Conservation (phyloP, 768 basidiomycete species). For the Lyophyllum decastes region DNA sequence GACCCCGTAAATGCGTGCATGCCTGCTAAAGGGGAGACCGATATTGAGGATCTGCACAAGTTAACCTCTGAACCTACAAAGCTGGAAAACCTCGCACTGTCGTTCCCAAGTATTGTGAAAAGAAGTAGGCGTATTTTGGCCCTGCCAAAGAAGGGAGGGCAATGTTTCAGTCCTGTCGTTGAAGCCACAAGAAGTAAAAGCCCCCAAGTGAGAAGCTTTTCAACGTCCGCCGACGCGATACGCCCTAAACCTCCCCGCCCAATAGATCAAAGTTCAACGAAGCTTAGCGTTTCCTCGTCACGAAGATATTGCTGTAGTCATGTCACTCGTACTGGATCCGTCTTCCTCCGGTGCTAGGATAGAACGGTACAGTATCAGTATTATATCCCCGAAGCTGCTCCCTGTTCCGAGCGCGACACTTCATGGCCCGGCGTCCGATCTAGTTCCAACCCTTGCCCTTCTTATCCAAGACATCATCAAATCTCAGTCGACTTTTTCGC, state of each 20-base stretch:
- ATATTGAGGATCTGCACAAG: conserved; percentile 50
- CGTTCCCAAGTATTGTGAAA: conserved; percentile 38
- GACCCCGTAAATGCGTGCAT: background rate
- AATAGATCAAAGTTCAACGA: conserved; percentile 41
- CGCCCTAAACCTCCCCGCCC: background rate
- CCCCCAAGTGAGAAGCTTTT: conserved; percentile 5
- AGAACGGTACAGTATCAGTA: conserved; percentile 37
- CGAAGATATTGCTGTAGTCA: conserved; percentile 47
- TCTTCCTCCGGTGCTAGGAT: conserved; percentile 31
- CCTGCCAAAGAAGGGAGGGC: conserved; percentile 27
- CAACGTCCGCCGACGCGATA: background rate
- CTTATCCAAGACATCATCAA: conserved; percentile 36
- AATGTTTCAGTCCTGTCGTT: conserved; percentile 35
- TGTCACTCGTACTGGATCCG: conserved; percentile 45
- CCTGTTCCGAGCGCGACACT: conserved; percentile 19
- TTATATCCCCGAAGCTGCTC: conserved; percentile 25
- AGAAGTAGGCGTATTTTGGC: conserved; percentile 41
- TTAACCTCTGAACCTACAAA: conserved; percentile 29
- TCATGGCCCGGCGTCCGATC: conserved; percentile 25
- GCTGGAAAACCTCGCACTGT: conserved; percentile 28
- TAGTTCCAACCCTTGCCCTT: conserved; percentile 37
- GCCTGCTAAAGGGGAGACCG: conserved; percentile 25
- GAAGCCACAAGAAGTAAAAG: conserved; percentile 35
- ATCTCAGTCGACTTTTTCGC: conserved; percentile 14
- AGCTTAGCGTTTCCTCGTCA: conserved; percentile 44